Percentiles rank a stretch among this genome's conserved stretches.
Evolutionary conservation across 352 stramenopile species (phyloP).

Genomic region (Poterioochromonas sp.): DNA sequence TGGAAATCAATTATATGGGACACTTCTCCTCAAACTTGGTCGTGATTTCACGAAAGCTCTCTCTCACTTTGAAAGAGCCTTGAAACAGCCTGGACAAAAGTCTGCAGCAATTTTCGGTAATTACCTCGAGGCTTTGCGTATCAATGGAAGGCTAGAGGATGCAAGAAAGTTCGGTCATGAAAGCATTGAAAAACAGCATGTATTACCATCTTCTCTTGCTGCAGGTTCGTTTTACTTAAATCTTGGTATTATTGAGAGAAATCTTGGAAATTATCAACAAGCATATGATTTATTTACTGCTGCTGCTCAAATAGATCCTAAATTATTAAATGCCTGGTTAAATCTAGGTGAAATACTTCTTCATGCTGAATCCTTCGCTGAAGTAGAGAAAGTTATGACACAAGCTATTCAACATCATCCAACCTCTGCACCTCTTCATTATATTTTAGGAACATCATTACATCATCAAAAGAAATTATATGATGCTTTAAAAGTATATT

Average conservation of each 20-base stretch:
- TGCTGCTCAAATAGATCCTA: neutral
- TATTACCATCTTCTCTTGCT: too few relatives aligned
- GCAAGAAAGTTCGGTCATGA: too few relatives aligned
- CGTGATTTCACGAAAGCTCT: neutral
- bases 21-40: neutral
- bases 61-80: neutral
- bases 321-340: neutral
- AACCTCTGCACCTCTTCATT: neutral
- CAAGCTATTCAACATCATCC: neutral
- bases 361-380: neutral
- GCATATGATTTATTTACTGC: neutral
- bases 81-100: neutral
- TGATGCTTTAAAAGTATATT: neutral
- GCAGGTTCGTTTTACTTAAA: too few relatives aligned
- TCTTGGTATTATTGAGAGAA: neutral
- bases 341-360: neutral
- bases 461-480: slow-evolving; percentile 16
- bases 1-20: neutral
- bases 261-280: neutral
- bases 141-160: neutral
- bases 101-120: neutral
- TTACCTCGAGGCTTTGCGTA: neutral
- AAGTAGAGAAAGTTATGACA: neutral
- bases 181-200: too few relatives aligned
- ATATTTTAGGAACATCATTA: neutral